phyloP scores from a whole-genome alignment of 495 filamentous ascomycete species.

The Penicillium riverlandense region DNA sequence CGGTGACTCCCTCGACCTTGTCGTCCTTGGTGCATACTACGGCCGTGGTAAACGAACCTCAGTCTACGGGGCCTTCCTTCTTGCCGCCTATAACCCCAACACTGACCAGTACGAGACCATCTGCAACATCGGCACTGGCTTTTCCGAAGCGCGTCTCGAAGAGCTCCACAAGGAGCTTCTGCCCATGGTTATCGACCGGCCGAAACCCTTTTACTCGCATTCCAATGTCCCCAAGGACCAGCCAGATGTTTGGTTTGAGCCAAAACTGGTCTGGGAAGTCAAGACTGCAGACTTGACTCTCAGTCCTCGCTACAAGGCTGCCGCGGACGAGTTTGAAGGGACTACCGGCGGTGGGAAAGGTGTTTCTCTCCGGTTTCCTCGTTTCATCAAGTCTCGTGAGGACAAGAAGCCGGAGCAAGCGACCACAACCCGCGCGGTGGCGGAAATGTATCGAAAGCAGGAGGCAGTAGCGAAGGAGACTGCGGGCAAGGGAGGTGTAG shows the following conservation, averaged over 20 bases:
- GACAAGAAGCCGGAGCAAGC: conserved; percentile 95
- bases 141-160: conserved; percentile 80
- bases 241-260: conserved; percentile 98
- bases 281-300: conserved; percentile 93
- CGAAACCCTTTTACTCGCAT: conserved; percentile 93
- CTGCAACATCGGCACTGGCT: conserved; percentile 97
- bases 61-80: conserved; percentile 88
- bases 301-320: conserved; percentile 84
- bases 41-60: conserved; percentile 93
- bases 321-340: conserved; percentile 49
- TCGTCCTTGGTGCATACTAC: conserved; percentile 90
- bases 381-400: conserved; percentile 82
- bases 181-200: conserved; percentile 69
- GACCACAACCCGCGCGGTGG: conserved; percentile 72
- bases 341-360: conserved; percentile 67
- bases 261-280: conserved; percentile 91
- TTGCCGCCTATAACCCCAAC: conserved; percentile 82
- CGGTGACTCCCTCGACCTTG: conserved; percentile 93
- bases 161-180: conserved; percentile 68
- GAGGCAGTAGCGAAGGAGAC: conserved; percentile 62
- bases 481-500: conserved; percentile 71
- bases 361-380: conserved; percentile 80
- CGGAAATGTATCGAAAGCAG: conserved; percentile 96
- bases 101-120: conserved; percentile 83
- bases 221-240: conserved; percentile 78